Base-by-base conservation (phyloP, 2,329 filamentous ascomycete genomes). In the Neofusicoccum ribis region DNA sequence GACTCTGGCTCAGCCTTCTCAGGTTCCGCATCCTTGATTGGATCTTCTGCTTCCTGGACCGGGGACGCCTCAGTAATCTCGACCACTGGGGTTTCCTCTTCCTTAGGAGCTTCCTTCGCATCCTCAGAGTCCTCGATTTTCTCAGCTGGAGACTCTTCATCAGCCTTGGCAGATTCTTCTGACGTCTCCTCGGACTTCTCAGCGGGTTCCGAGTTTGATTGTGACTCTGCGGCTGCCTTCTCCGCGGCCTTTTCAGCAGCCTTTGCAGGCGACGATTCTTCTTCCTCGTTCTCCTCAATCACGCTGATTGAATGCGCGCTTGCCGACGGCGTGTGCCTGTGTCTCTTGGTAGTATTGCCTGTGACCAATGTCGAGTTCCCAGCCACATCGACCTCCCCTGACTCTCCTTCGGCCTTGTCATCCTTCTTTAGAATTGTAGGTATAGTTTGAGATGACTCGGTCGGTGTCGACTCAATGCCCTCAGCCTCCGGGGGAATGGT, bases 401-500 rank as follows among this genome's bases (percentile, higher is more conserved):
- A 70, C 56, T 65, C 70, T 27, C 54, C 69, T 44, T 67, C 64
- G 47, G 11, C 66, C 58, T 44, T 67, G 17, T 67, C 67, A 5
- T 78, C 77, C 20, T 77, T 71, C 73, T 75, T 78, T 62, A 78
- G 63, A 31, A 80, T 73, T 14, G 73, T 66, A 8, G 75, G 74
- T 58, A 73, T 70, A 17, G 37, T 62, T 34, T 63, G 64, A 37
- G 50, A 4, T n/a, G 54, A n/a, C 14, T 69, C 65, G 5, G 70
- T 70, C 12, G 70, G 52, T 11, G 67, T 70, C 14, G 73, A 69
- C 63, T 94, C 91, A 1, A 92, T 80, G 0, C 93, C 94, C 77
- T 98, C 94, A 3, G 95, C 94, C 77, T 98, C 94, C 2, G 91
- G 88, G 0, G 95, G 94, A 50, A 99, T 88, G 67, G 96, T 98